Percentiles rank a stretch among this genome's conserved stretches.
Conservation (phyloP, 805 yeast species). For the Metschnikowia cerradonensis region DNA sequence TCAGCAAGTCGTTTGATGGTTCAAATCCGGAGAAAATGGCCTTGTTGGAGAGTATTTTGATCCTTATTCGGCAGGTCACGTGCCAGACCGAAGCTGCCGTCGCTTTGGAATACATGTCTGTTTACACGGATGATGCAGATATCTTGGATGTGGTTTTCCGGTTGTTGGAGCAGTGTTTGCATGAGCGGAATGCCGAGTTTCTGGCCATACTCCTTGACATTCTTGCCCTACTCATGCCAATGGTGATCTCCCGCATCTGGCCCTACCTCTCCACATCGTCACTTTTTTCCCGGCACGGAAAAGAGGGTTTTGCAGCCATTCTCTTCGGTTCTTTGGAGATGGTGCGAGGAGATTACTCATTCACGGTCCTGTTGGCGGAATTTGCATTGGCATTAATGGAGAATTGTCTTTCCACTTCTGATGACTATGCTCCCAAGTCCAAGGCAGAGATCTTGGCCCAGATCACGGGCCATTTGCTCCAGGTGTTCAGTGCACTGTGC, state of each 20-base stretch:
- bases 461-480: constrained; percentile 53
- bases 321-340: constrained; percentile 72
- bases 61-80: constrained; percentile 47
- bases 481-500: constrained; percentile 72
- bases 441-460: constrained; percentile 55
- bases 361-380: constrained; percentile 58
- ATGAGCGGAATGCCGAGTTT: constrained; percentile 45
- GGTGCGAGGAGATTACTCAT: constrained; percentile 60
- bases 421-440: constrained; percentile 26
- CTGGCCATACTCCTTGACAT: constrained; percentile 47
- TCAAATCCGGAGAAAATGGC: constrained; percentile 37
- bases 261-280: constrained; percentile 65
- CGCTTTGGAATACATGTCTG: constrained; percentile 40
- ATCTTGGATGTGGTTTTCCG: constrained; percentile 58
- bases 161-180: constrained; percentile 65
- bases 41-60: constrained; percentile 39
- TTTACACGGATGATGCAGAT: constrained; percentile 53
- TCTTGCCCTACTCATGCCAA: constrained; percentile 43
- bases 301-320: constrained; percentile 59
- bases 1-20: constrained; percentile 39
- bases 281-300: constrained; percentile 53
- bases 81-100: constrained; percentile 23
- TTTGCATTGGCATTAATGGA: constrained; percentile 51
- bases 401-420: constrained; percentile 42
- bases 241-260: constrained; percentile 72